phyloP scores from a whole-genome alignment of 1,284 basidiomycete genomes.

The Moesziomyces globuligerus region DNA sequence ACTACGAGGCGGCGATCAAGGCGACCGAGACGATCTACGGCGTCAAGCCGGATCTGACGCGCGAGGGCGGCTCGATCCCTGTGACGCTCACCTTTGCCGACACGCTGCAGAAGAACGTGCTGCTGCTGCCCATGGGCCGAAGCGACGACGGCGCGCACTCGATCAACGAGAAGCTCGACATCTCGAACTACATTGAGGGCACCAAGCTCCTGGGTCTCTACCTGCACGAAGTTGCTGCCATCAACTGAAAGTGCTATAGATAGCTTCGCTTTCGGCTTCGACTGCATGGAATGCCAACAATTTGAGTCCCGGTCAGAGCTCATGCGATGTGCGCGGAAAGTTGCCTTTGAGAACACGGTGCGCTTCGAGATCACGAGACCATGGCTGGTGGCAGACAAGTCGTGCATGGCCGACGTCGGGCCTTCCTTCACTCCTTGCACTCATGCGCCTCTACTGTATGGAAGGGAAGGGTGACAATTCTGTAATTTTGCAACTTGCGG shows the following conservation, averaged over 20 bases:
- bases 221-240: constrained; percentile 78
- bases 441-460: no score
- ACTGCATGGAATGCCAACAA: background rate
- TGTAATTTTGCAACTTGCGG: no score
- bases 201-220: constrained; percentile 78
- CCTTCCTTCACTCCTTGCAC: no score
- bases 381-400: no score
- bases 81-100: constrained; percentile 96
- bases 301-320: no score
- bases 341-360: no score
- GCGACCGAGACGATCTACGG: constrained; percentile 85
- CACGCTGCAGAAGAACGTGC: constrained; percentile 71
- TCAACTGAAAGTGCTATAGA: constrained; percentile 1
- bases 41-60: constrained; percentile 84
- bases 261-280: background rate
- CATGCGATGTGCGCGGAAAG: no score
- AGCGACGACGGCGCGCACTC: constrained; percentile 84
- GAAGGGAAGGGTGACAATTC: no score
- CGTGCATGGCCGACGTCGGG: no score
- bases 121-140: constrained; percentile 86
- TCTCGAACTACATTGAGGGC: constrained; percentile 90
- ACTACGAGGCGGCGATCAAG: constrained; percentile 87
- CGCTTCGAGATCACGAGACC: no score
- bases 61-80: constrained; percentile 95
- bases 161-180: constrained; percentile 95